Evolutionary conservation across 2,329 filamentous ascomycete species (phyloP).

Genomic region (Metarhizium sp.): DNA sequence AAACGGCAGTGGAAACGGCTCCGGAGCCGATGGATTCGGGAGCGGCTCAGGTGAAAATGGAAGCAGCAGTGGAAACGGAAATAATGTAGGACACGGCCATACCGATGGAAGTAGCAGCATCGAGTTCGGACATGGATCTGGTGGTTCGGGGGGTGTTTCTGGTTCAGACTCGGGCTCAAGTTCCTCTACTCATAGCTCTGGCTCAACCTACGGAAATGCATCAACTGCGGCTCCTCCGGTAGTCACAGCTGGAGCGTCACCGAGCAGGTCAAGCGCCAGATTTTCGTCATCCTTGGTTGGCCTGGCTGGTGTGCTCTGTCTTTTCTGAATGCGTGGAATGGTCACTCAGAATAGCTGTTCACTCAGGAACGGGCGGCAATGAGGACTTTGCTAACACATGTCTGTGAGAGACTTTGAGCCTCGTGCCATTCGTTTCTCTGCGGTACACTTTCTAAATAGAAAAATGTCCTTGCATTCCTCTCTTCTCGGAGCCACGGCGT

Average conservation of each 20-base stretch:
- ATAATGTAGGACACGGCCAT: neutral
- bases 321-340: neutral
- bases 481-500: too few species aligned
- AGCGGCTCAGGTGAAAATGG: neutral
- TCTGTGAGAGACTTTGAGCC: neutral
- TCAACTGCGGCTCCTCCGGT: neutral
- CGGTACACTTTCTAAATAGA: neutral
- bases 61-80: neutral
- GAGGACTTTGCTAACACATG: neutral
- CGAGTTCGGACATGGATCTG: neutral
- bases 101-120: neutral
- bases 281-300: neutral
- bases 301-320: neutral
- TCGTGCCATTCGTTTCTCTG: constrained; percentile 6
- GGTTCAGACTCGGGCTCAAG: neutral
- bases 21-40: neutral
- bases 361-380: neutral
- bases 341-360: neutral
- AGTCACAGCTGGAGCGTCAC: neutral
- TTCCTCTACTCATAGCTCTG: neutral
- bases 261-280: neutral
- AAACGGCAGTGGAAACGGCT: neutral
- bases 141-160: neutral
- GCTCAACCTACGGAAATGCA: neutral
- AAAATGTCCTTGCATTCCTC: too few species aligned